Base-by-base conservation (phyloP, 129 eudicot genomes). In the Centrapalus pauciflorus region DNA sequence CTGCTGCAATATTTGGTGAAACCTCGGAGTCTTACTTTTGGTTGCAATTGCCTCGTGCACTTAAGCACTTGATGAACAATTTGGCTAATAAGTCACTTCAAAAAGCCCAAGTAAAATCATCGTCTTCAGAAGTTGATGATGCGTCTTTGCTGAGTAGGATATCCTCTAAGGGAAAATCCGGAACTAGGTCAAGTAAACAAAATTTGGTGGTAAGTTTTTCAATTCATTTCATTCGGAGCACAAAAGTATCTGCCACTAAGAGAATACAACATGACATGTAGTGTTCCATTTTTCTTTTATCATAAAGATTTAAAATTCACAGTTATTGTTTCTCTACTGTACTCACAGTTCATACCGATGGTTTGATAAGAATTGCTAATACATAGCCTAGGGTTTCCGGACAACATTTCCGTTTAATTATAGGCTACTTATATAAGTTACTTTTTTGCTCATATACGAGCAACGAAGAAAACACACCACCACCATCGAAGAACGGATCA, bases 1-100 rank as follows among this genome's bases (percentile, higher is more conserved):
- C 96, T 37, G 99, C 99, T 75, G 95, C 88, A 21, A 75, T 89
- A 23, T 93, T 93, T 79, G 99, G 96, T 77, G 99, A 88, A 79
- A 70, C 86, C 55, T 65, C 85, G 33, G 99, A 93, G 76, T 95
- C 96, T 41, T 89, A 89, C 69, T 93, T 93, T 78, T 93, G 99
- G 99, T 73, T 93, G 67, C 95, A 85, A 74, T 70, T 93, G 46
- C 99, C 99, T 51, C 83, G 64, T 63, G 99, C 99, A 71, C 88
- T 93, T 66, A 77, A 74, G 19, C 87, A 93, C 66, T 75, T 82
- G 67, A 76, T 86, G 80, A 82, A 84, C 76, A 93, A 84, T 72
- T 68, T 83, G 77, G 82, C 77, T 71, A 86, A 67, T 46, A 93
- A 82, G 76, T 70, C 88, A 43, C 60, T 64, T 14, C 87, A 61